Evolutionary conservation across 2,329 filamentous ascomycete species (phyloP), one percentile per base, ranked within the genome.

Genomic region (Trichoderma cornu-damae): DNA sequence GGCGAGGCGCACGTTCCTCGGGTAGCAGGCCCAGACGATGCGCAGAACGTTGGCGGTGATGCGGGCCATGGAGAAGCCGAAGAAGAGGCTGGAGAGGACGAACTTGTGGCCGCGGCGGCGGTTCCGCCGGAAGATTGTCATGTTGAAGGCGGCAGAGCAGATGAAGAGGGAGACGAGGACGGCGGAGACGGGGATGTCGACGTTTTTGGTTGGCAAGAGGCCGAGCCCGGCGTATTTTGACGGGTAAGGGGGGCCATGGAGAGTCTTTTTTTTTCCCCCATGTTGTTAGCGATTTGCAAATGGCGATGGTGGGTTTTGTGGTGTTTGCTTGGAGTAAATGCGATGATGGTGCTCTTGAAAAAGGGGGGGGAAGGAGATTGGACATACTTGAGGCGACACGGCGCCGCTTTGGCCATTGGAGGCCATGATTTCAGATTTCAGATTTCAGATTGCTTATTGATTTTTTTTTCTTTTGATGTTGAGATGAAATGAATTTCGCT

Each of bases 131-230:
- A 84, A 76, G 47, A 87, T 78, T 47, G 74, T 75, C 77, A 86
- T 81, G 75, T 88, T 82, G 58, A 74, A 62, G 14, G 69, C 73
- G 6, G 81, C 84, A n/a, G 73, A 77, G 46, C 65, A 35, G 32
- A 81, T 59, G 70, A 85, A 88, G 57, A 87, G 67, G 38, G 71
- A 68, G 12, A 90, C 69, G 61, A 91, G 81, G 57, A 89, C 79
- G 52, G 79, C 76, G 60, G 76, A 81, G 67, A 90, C 77, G 35
- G 87, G 85, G 6, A 85, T 77, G 68, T 92, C 88, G 61, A 87
- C 72, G 2, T 66, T 61, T 3, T 77, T 66, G 1, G 75, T 79
- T 1, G 89, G 87, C 6, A 72, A 62, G 22, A 84, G 82, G 58
- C 86, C 86, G 16, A 85, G 70, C 14, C 68, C 65, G 40, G 85